Evolutionary conservation across 305 asterid species (phyloP), one percentile per base, ranked within the genome.

Genomic region (Andrographis paniculata): DNA sequence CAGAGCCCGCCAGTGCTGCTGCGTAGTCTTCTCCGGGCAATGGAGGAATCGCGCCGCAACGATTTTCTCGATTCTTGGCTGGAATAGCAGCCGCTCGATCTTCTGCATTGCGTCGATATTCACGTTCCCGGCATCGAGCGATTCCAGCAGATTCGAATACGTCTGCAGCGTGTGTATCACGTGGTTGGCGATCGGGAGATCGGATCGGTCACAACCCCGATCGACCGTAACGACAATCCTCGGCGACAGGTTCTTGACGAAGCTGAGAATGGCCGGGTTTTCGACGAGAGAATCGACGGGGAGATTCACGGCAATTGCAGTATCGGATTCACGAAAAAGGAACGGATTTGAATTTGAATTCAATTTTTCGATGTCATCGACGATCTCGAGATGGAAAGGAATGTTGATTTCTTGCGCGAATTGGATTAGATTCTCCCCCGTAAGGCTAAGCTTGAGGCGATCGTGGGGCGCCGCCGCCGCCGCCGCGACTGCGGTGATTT

Each of bases 211-310:
- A 45, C 75, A 72, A 10, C 77, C 80, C 21, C 60, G 30, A 9
- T 75, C 80, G n/a, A 73, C 49, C 8, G 81, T 67, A 14, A 73
- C 81, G 3, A 72, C 59, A 9, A 75, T 47, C 37, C 64, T 70
- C 1, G 84, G 88, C 1, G 75, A 69, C n/a, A 79, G 54, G 12
- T 70, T 74, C 63, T 73, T 79, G 31, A 75, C 56, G 1, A 73
- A 70, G n/a, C 64, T 55, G 31, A 78, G 78, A 35, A 68, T 62
- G 24, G 55, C 51, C 12, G 84, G 80, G 13, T 64, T 55, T 53
- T 48, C 60, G 16, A 62, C 30, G 14, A 72, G 52, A 42, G 59
- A 57, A 11, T 71, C 63, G 4, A 56, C 51, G 0, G 87, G 78
- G 17, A 78, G 65, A 48, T 72, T 78, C 30, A 75, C 80, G 0